Base-by-base conservation (phyloP, 1,284 basidiomycete genomes). In the Flammula alnicola region DNA sequence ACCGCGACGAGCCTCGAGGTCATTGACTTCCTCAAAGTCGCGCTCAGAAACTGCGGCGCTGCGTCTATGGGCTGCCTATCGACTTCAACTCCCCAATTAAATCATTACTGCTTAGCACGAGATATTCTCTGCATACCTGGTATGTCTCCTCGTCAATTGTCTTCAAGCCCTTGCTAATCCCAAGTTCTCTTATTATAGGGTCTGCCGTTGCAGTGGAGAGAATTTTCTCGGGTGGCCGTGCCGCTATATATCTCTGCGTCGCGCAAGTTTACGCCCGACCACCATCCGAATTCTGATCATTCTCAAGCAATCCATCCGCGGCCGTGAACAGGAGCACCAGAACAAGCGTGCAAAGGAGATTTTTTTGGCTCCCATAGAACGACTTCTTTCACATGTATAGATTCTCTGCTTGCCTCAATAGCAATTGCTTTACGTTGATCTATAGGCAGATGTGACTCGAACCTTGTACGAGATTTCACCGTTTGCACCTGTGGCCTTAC, bases 91-190 rank as follows among this genome's bases (percentile, higher is more conserved):
- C 14, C 44, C 50, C 6, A n/a, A n/a, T n/a, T n/a, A n/a, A 52
- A 41, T 12, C 37, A 44, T 4, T 46, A 51, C 49, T 40, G 51
- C 1, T 57, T 67, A 20, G 61, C 58, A 5, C 47, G 54, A 12
- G 59, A 68, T 40, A 50, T 68, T 41, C 31, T 68, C 6, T 51
- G 57, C 1, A 68, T 67, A 40, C 64, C 65, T 31, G 64, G 65
- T 64, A 43, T 5, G 56, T 60, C 44, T 25, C 6, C 2, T 45
- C 23, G 14, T 12, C 20, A 19, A 39, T 29, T n/a, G 14, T 25
- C 23, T 14, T 23, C 26, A 16, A 23, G n/a, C 6, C 23, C 26
- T n/a, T 35, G 20, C 35, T 20, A 12, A 19, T 33, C 26, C 30
- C 16, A 12, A 44, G 19, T 10, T 19, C 10, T 30, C 30, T 44